Percentiles rank a stretch among this genome's conserved stretches.
These are phyloP conservation scores for Plasmodium ovale DNA, from an alignment of 169 alveolate genomes.

Conservation along the genomic window DNA sequence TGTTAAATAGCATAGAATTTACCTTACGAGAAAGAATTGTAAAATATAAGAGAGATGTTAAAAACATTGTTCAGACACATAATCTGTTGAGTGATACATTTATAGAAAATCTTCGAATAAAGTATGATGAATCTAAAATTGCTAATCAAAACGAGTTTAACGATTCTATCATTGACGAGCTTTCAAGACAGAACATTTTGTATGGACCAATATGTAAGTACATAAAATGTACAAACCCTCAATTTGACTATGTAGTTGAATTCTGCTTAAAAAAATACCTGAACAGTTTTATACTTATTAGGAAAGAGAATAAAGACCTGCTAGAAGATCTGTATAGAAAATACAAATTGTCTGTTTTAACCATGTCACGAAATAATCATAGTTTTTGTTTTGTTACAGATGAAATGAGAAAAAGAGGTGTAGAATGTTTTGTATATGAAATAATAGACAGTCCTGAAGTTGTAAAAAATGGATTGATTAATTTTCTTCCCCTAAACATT, in stretches of 20 bases:
- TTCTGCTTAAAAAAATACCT: slow-evolving; percentile 75
- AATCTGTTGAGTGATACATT: slow-evolving; percentile 7
- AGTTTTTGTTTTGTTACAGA: slow-evolving; percentile 79
- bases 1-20: slow-evolving; percentile 64
- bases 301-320: slow-evolving; percentile 19
- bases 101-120: slow-evolving; percentile 6
- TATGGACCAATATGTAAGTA: slow-evolving; percentile 76
- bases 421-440: slow-evolving; percentile 79
- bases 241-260: slow-evolving; percentile 79
- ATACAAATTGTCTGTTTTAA: slow-evolving; percentile 77
- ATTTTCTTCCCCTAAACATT: slow-evolving; percentile 61
- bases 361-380: slow-evolving; percentile 56
- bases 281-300: slow-evolving; percentile 59
- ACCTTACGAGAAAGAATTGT: slow-evolving; percentile 76
- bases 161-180: slow-evolving; percentile 26
- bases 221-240: slow-evolving; percentile 73
- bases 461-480: slow-evolving; percentile 61
- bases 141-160: slow-evolving; percentile 36
- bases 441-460: slow-evolving; percentile 71
- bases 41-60: slow-evolving; percentile 67
- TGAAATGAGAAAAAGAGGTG: slow-evolving; percentile 79
- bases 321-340: slow-evolving; percentile 34
- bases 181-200: slow-evolving; percentile 29
- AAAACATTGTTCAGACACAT: slow-evolving; percentile 43
- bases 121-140: slow-evolving; percentile 35